phyloP scores from a whole-genome alignment of 2,329 filamentous ascomycete genomes.

The Ceratocystis ficicola region DNA sequence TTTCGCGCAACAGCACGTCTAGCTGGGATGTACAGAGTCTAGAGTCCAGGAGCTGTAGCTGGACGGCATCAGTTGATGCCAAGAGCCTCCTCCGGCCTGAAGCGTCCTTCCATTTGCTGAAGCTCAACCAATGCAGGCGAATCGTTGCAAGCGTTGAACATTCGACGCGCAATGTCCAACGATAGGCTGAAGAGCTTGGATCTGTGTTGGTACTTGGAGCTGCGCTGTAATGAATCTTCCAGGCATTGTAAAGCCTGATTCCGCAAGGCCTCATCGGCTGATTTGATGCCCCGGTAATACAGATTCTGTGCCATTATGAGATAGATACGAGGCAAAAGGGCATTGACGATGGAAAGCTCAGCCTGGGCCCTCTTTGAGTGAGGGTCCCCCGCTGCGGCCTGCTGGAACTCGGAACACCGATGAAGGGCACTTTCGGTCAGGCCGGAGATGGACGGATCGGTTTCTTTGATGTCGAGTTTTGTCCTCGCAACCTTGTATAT shows the following conservation, averaged over 20 bases:
- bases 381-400: background rate
- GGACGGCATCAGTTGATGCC: background rate
- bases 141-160: background rate
- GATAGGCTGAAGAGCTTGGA: background rate
- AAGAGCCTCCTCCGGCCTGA: background rate
- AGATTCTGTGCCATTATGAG: constrained; percentile 6
- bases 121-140: background rate
- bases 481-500: constrained; percentile 2
- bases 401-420: background rate
- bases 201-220: background rate
- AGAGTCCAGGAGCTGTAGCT: background rate
- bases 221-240: background rate
- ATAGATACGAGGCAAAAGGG: background rate
- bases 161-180: background rate
- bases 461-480: constrained; percentile 5
- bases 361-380: background rate
- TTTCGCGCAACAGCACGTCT: too few species aligned
- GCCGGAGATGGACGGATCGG: background rate
- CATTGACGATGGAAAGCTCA: background rate
- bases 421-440: background rate
- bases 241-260: background rate
- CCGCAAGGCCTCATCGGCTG: background rate
- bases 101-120: background rate
- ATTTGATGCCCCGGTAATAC: constrained; percentile 4
- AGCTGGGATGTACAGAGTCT: too few species aligned